These are phyloP conservation scores for Theileria parva DNA, from an alignment of 169 alveolate genomes.

Conservation along the genomic window DNA sequence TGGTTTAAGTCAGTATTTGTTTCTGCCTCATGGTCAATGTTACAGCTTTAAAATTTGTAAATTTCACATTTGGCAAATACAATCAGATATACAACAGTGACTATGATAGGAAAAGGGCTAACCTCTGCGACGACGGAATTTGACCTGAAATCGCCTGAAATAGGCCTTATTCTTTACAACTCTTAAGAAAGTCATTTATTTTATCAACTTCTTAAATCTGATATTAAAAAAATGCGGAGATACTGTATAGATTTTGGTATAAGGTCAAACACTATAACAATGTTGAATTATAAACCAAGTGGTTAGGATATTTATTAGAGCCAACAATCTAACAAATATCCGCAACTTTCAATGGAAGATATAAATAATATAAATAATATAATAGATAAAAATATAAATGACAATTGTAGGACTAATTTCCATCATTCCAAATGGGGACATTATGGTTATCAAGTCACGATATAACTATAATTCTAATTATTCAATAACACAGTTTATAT, in stretches of 20 bases:
- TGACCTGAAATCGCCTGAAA: conserved; percentile 98
- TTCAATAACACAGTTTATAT: conserved; percentile 7
- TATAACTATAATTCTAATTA: neutral
- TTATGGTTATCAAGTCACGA: conserved; percentile 1
- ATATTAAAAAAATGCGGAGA: neutral
- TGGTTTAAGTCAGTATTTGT: conserved; percentile 38
- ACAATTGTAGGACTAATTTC: neutral
- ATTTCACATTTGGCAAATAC: conserved; percentile 8
- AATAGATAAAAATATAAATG: neutral
- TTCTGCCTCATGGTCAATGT: conserved; percentile 27
- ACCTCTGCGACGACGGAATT: conserved; percentile 98
- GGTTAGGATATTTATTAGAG: neutral
- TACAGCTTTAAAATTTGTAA: neutral
- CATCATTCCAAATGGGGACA: conserved; percentile 5
- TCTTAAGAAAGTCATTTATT: conserved; percentile 95
- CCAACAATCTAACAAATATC: neutral
- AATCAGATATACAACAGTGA: neutral
- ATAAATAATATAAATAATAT: neutral
- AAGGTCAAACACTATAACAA: conserved; percentile 13
- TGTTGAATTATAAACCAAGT: neutral
- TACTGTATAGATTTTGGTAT: neutral
- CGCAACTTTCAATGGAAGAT: neutral
- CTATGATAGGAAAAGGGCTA: conserved; percentile 6
- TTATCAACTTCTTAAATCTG: neutral
- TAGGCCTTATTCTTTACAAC: conserved; percentile 97